phyloP scores from a whole-genome alignment of 148 eudicot genomes.

The Rhododendron henanense region DNA sequence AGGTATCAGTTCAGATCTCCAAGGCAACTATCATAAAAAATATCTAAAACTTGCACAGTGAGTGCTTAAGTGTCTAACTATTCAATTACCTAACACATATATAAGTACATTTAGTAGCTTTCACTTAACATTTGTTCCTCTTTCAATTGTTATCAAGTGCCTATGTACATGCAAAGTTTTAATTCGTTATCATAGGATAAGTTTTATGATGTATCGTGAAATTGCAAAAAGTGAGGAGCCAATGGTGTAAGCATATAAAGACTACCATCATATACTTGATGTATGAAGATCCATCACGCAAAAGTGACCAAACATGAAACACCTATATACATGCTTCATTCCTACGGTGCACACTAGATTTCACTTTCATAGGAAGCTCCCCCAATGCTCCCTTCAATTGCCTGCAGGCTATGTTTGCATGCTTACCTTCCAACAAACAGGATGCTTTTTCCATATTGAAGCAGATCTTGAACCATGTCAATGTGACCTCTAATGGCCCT shows the following conservation, averaged over 20 bases:
- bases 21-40: background rate
- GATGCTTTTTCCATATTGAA: conserved; percentile 43
- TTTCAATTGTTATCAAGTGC: background rate
- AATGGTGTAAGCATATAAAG: background rate
- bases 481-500: conserved; percentile 35
- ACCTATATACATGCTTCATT: background rate
- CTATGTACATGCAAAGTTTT: background rate
- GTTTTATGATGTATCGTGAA: background rate
- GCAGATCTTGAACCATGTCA: conserved; percentile 44
- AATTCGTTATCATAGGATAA: background rate
- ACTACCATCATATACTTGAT: background rate
- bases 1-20: background rate
- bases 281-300: background rate
- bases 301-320: background rate
- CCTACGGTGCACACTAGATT: background rate
- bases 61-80: background rate
- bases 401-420: background rate
- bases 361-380: background rate
- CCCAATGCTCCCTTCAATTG: background rate
- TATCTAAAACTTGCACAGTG: background rate
- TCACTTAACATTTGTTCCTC: background rate
- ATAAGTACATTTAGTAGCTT: background rate
- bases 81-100: no score
- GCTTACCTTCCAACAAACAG: conserved; percentile 50
- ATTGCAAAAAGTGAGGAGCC: background rate